Evolutionary conservation across 1,139 yeast species (phyloP), one percentile per base, ranked within the genome.

Genomic region (Debaryomyces coudertii): DNA sequence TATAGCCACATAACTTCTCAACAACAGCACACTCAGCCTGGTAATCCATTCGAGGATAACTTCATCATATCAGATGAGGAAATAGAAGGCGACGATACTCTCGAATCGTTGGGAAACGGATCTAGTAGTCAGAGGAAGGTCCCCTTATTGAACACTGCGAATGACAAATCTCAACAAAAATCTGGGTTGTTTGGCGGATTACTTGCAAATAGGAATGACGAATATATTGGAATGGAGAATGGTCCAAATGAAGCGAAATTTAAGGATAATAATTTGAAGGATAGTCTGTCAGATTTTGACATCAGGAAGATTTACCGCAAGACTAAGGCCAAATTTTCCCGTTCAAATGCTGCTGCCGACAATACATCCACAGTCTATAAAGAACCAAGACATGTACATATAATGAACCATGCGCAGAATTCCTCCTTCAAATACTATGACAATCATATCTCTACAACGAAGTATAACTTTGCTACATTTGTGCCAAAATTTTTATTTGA

Each of bases 371-470:
- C 42, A 3, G 34, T 53, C 36, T 25, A 37, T 28, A 16, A 50
- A 31, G 70, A 65, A 1, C 96, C 97, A 23, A 77, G 98, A 54
- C 73, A 81, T 24, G 84, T 93, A 27, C 75, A 79, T 55, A 64
- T 93, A 39, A 87, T 90, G 71, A 82, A 87, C 57, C 71, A 69
- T 39, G 62, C 67, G 2, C 72, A 80, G 11, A 90, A 90, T 55
- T 53, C 69, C 3, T 66, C 77, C 2, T 76, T 74, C 48, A 79
- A 85, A 2, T 93, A 80, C 68, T 77, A 78, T 52, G 93, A 87
- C 51, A 95, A 95, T 63, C 92, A 92, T 63, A 85, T 95, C 53
- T 87, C 96, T 37, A 95, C 99, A 4, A 92, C 99, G n/a, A 95
- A 95, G 66, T 95, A 95, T 71, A 95, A 93, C 64, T 68, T 84